Conservation (phyloP, 2,329 filamentous ascomycete species). For the Phaeosphaeriaceae sp. region DNA sequence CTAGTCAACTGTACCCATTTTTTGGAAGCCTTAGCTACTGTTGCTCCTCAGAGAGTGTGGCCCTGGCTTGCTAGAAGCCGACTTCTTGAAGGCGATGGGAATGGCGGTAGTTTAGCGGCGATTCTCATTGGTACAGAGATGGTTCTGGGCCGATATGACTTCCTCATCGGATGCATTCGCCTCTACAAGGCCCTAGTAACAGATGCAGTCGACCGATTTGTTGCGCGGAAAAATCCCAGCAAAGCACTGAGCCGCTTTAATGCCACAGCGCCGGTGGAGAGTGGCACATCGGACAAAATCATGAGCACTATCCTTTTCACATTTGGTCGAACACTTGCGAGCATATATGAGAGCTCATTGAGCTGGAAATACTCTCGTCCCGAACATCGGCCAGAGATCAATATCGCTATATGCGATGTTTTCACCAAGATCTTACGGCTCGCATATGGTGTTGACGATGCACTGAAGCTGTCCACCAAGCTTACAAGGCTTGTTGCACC, state of each 20-base stretch:
- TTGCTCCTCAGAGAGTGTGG: constrained; percentile 87
- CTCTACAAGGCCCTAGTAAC: constrained; percentile 79
- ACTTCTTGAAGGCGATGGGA: constrained; percentile 77
- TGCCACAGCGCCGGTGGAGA: constrained; percentile 59
- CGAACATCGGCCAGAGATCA: constrained; percentile 71
- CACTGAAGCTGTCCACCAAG: constrained; percentile 54
- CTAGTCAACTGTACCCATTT: constrained; percentile 81
- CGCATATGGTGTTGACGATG: constrained; percentile 76
- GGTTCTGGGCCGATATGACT: constrained; percentile 74
- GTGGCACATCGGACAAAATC: constrained; percentile 78
- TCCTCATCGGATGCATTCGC: constrained; percentile 74
- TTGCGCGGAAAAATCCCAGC: constrained; percentile 66
- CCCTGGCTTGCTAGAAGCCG: constrained; percentile 83
- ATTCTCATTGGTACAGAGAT: constrained; percentile 86
- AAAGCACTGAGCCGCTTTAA: constrained; percentile 59
- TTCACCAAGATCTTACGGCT: constrained; percentile 75
- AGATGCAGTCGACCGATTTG: constrained; percentile 72
- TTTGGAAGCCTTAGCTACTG: constrained; percentile 70
- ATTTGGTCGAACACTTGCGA: constrained; percentile 76
- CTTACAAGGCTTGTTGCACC: constrained; percentile 70
- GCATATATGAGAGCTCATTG: constrained; percentile 83
- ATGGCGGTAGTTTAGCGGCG: constrained; percentile 75
- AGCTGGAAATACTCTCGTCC: constrained; percentile 82
- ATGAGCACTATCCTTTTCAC: constrained; percentile 74
- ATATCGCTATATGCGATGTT: constrained; percentile 69